Conservation (phyloP, 169 alveolate genomes). For the Plasmodium gaboni region DNA sequence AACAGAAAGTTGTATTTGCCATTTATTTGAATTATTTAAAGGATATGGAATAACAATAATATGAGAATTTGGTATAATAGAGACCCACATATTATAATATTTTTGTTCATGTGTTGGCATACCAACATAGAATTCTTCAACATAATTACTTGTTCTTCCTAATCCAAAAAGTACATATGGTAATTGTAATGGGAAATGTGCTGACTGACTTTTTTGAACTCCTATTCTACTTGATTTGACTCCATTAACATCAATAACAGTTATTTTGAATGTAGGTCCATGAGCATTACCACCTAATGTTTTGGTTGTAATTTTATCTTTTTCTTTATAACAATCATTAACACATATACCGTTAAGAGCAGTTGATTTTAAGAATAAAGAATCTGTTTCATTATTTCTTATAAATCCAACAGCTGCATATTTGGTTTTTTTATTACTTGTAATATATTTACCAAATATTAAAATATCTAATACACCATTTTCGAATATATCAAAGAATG, state of each 20-base stretch:
- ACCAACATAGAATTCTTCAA: slow-evolving; percentile 90
- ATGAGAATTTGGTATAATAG: slow-evolving; percentile 86
- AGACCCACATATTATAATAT: slow-evolving; percentile 86
- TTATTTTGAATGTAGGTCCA: slow-evolving; percentile 85
- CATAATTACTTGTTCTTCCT: slow-evolving; percentile 90
- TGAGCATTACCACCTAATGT: slow-evolving; percentile 71
- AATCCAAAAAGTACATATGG: slow-evolving; percentile 84
- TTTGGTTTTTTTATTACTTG: slow-evolving; percentile 14
- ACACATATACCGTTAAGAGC: slow-evolving; percentile 78
- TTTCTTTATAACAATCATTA: slow-evolving; percentile 38
- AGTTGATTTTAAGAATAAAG: slow-evolving; percentile 77
- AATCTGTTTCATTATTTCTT: slow-evolving; percentile 76
- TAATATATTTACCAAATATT: slow-evolving; percentile 74
- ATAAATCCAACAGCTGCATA: slow-evolving; percentile 44
- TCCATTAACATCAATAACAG: slow-evolving; percentile 86
- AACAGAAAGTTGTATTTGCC: slow-evolving; percentile 85
- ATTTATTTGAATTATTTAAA: slow-evolving; percentile 79
- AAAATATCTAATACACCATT: slow-evolving; percentile 81
- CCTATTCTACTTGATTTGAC: slow-evolving; percentile 80
- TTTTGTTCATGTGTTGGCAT: slow-evolving; percentile 81
- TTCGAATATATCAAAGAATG: slow-evolving; percentile 82
- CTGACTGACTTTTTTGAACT: slow-evolving; percentile 80
- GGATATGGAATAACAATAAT: slow-evolving; percentile 84
- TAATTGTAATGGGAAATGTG: slow-evolving; percentile 76
- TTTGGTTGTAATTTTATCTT: slow-evolving; percentile 65